Evolutionary conservation across 108 stramenopile genomes (phyloP), one percentile per base, ranked within the genome.

Genomic region (Parmales sp.): DNA sequence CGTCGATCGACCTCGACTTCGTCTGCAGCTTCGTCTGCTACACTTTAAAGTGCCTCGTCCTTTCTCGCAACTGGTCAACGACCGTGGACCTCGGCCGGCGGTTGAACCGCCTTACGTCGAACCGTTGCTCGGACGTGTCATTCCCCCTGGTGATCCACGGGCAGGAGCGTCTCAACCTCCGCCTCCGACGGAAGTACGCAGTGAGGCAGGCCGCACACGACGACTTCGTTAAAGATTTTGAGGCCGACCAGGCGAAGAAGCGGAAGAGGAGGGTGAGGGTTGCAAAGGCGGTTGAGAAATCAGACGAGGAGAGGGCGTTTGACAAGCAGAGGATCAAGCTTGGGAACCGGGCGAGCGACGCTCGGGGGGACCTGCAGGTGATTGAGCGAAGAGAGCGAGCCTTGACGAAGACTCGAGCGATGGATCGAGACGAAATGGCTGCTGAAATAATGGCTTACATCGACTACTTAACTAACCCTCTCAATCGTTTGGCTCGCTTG

Each of bases 321-420:
- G 54, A 60, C 54, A 60, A 60, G 54, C 31, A 34, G 31, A 11
- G 54, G n/a, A 60, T 60, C 54, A 60, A 60, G 28, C 26, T 60
- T 11, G 54, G 36, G 54, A 60, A 60, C 31, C 29, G 36, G 26
- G 54, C 36, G 29, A 19, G n/a, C n/a, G 54, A 60, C 54, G 54
- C 54, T 4, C 29, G 54, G 54, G 54, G 54, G n/a, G 54, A 60
- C 6, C 54, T 60, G 28, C 29, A n/a, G n/a, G n/a, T n/a, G n/a
- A n/a, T n/a, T n/a, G n/a, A n/a, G n/a, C n/a, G n/a, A n/a, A n/a
- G n/a, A n/a, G n/a, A n/a, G n/a, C n/a, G n/a, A n/a, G n/a, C n/a
- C n/a, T n/a, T n/a, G n/a, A n/a, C n/a, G n/a, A n/a, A n/a, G n/a
- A n/a, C n/a, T n/a, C n/a, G n/a, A n/a, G n/a, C n/a, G n/a, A n/a